Conservation (phyloP, 306 rosid species). For the Dryas octopetala region DNA sequence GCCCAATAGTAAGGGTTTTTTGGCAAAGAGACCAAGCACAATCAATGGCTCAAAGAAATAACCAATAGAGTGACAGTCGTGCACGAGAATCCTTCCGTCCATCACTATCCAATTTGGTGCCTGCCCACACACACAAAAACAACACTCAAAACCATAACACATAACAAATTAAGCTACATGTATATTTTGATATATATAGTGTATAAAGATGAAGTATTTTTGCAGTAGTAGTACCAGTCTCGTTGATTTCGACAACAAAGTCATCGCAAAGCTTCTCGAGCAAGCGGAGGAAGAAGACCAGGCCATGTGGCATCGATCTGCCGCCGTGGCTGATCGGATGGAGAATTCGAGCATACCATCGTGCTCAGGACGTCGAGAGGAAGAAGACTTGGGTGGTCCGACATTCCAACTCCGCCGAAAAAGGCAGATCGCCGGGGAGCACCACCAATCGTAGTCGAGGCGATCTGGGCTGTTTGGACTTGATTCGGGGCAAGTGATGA, state of each 20-base stretch:
- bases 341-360: no score
- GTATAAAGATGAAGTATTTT: no score
- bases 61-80: slow-evolving; percentile 79
- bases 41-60: slow-evolving; percentile 78
- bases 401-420: no score
- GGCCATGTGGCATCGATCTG: slow-evolving; percentile 34
- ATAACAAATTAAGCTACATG: not conserved
- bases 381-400: no score
- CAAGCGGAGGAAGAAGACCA: slow-evolving; percentile 77
- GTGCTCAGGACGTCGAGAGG: no score
- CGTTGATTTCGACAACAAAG: slow-evolving; percentile 67
- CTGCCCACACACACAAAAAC: slow-evolving; percentile 28
- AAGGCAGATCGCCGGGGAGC: no score
- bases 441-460: no score
- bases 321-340: no score
- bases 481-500: no score
- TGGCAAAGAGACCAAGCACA: slow-evolving; percentile 68
- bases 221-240: slow-evolving; percentile 51
- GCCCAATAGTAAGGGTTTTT: slow-evolving; percentile 68
- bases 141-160: not conserved
- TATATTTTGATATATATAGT: no score
- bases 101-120: slow-evolving; percentile 64
- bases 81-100: slow-evolving; percentile 62
- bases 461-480: no score
- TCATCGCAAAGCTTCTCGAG: slow-evolving; percentile 69